Conservation (phyloP, 805 yeast genomes). For the Zygoascus flipseniorum region DNA sequence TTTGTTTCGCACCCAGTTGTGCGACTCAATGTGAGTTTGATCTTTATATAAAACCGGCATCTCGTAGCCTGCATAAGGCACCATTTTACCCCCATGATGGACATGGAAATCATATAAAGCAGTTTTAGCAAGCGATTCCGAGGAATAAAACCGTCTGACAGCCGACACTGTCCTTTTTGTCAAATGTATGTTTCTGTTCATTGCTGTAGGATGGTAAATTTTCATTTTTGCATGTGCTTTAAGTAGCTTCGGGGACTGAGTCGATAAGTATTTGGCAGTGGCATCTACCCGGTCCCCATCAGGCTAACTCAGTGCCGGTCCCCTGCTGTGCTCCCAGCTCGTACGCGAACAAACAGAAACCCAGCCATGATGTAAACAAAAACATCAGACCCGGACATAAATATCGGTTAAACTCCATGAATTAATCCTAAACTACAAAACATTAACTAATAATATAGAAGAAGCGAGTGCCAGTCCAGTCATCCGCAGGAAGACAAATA, state of each 20-base stretch:
- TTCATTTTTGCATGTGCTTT: neutral
- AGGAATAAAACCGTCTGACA: constrained; percentile 8
- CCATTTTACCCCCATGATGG: constrained; percentile 78
- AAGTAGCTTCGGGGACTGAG: neutral
- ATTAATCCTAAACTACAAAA: neutral
- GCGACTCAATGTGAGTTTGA: constrained; percentile 88
- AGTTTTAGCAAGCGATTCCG: constrained; percentile 38
- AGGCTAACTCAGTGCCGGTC: neutral
- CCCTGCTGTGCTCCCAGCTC: neutral
- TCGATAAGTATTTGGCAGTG: neutral
- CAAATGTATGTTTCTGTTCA: neutral
- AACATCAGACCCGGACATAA: neutral
- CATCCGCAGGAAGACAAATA: no score
- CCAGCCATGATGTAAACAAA: neutral
- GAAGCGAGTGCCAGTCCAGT: neutral
- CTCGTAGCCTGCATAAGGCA: constrained; percentile 90
- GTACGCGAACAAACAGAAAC: neutral
- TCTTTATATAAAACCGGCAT: constrained; percentile 88
- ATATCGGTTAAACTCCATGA: neutral
- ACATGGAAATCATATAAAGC: constrained; percentile 78
- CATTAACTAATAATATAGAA: neutral
- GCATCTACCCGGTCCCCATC: neutral
- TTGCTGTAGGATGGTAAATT: neutral
- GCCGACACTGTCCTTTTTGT: neutral
- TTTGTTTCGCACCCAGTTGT: constrained; percentile 81